A percentile compares a stretch with the other conserved stretches of the same genome.
These are phyloP conservation scores for Microsporum ferrugineum DNA, from an alignment of 2,329 filamentous ascomycete species.

Conservation along the genomic window DNA sequence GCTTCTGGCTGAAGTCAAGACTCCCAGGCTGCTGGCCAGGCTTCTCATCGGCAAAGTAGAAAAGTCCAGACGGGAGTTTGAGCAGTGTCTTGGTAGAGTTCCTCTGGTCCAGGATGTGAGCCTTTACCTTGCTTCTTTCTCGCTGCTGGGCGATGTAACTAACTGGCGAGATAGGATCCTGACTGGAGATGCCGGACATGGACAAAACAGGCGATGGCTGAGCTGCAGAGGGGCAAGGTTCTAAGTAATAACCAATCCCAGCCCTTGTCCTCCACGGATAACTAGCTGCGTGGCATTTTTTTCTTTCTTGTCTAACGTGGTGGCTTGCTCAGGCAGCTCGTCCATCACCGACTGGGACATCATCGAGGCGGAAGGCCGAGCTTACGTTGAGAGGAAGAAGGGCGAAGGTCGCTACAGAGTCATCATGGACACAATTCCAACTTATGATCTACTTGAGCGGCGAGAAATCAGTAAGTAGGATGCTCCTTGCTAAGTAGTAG, in stretches of 20 bases:
- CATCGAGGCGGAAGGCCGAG: slow-evolving; percentile 1
- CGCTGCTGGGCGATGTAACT: background rate
- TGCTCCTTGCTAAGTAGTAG: no score
- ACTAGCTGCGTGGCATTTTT: background rate
- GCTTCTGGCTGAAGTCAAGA: background rate
- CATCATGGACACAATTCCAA: background rate
- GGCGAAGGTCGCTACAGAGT: slow-evolving; percentile 1
- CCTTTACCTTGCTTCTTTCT: no score
- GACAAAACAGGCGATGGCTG: slow-evolving; percentile 1
- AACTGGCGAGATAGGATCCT: background rate
- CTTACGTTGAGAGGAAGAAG: slow-evolving; percentile 1
- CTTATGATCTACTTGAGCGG: background rate
- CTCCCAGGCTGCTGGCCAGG: background rate
- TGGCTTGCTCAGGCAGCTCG: background rate
- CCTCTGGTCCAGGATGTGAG: slow-evolving; percentile 5
- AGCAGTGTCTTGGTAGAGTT: background rate
- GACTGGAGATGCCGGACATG: slow-evolving; percentile 7
- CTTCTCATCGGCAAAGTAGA: slow-evolving; percentile 1
- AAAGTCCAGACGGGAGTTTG: background rate
- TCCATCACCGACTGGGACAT: slow-evolving; percentile 5
- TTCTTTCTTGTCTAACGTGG: background rate
- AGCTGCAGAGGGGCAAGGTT: slow-evolving; percentile 1
- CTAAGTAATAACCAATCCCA: background rate
- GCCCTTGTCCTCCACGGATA: no score
- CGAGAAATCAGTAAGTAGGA: background rate